Conservation (phyloP, 306 rosid species). For the Quillaja saponaria region DNA sequence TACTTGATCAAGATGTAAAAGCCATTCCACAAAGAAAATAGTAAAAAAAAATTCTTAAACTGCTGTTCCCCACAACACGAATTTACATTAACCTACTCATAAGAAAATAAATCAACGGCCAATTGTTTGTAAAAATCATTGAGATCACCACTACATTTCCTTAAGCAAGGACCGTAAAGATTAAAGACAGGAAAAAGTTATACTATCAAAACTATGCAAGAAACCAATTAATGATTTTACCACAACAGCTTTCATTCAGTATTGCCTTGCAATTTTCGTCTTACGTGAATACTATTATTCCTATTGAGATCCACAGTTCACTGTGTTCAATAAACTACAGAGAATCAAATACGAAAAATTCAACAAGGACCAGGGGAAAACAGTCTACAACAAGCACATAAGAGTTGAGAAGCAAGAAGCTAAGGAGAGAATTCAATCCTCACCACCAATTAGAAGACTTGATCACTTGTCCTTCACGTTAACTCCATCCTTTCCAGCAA, state of each 20-base stretch:
- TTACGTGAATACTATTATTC: slow-evolving; percentile 13
- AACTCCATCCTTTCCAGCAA: slow-evolving; percentile 63
- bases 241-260: neutral
- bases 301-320: neutral
- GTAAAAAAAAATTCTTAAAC: no score
- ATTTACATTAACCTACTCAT: no score
- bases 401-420: slow-evolving; percentile 27
- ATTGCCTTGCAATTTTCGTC: no score
- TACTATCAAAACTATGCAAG: neutral
- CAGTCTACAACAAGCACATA: neutral
- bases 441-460: neutral
- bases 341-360: slow-evolving; percentile 17
- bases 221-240: neutral
- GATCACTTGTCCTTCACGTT: slow-evolving; percentile 58
- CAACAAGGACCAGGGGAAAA: neutral
- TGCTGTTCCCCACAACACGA: no score
- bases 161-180: no score
- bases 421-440: neutral
- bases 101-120: no score
- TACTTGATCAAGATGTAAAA: no score
- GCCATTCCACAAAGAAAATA: no score
- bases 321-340: slow-evolving; percentile 4
- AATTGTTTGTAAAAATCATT: no score
- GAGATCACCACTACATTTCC: no score
- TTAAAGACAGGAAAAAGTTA: no score